Conservation (phyloP, 805 yeast genomes). For the Metschnikowia hibisci region DNA sequence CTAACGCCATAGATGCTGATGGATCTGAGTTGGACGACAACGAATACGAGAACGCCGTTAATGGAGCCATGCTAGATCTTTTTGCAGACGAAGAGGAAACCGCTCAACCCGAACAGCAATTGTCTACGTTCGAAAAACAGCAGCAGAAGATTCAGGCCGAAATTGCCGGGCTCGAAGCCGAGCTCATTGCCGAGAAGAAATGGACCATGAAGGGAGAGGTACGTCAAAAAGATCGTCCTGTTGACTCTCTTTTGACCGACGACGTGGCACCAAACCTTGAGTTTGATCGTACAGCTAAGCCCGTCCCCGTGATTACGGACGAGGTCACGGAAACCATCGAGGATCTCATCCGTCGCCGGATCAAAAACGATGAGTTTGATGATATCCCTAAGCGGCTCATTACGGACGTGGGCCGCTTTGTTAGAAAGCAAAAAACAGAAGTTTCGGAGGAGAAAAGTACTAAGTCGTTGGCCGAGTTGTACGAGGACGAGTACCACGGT, state of each 20-base stretch:
- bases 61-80: constrained; percentile 59
- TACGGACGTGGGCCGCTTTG: constrained; percentile 60
- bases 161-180: constrained; percentile 75
- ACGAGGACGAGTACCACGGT: constrained; percentile 75
- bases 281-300: constrained; percentile 90
- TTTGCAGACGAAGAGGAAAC: constrained; percentile 42
- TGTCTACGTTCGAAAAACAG: constrained; percentile 80
- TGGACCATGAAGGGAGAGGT: constrained; percentile 97
- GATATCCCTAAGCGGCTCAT: constrained; percentile 75
- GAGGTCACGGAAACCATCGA: constrained; percentile 85
- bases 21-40: constrained; percentile 46
- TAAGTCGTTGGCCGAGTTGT: constrained; percentile 85
- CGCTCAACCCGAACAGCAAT: constrained; percentile 24
- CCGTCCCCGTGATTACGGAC: constrained; percentile 91
- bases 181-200: constrained; percentile 82
- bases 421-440: constrained; percentile 47
- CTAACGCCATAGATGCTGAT: constrained; percentile 31
- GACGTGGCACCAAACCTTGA: constrained; percentile 53
- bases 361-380: constrained; percentile 71
- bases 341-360: constrained; percentile 81
- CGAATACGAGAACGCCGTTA: constrained; percentile 59
- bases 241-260: constrained; percentile 78
- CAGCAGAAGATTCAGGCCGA: constrained; percentile 73
- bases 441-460: constrained; percentile 79
- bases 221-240: constrained; percentile 72